Evolutionary conservation across 1,139 yeast genomes (phyloP).

Genomic region (Yarrowia galli): DNA sequence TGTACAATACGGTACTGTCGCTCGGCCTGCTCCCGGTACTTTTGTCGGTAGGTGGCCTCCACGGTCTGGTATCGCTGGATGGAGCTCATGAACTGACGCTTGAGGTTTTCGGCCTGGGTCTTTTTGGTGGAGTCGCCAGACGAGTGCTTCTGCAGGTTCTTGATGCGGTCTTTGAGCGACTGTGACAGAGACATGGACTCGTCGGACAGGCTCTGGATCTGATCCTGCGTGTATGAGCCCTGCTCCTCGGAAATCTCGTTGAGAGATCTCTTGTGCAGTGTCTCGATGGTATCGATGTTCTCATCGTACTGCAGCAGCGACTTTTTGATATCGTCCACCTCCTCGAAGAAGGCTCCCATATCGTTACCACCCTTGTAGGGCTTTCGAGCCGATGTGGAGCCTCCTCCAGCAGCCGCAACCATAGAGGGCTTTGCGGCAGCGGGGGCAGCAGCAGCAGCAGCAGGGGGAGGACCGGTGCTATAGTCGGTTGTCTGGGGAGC

Average conservation of each 20-base stretch:
- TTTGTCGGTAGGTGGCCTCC: conserved; percentile 86
- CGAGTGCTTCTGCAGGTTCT: conserved; percentile 75
- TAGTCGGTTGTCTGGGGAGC: conserved; percentile 7
- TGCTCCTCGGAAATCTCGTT: conserved; percentile 83
- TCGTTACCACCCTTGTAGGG: conserved; percentile 51
- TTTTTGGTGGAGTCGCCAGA: conserved; percentile 76
- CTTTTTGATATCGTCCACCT: conserved; percentile 80
- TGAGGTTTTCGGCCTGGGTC: conserved; percentile 88
- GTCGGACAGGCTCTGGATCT: conserved; percentile 75
- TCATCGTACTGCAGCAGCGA: conserved; percentile 81
- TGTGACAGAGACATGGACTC: conserved; percentile 83
- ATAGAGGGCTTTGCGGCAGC: conserved; percentile 16
- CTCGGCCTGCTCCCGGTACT: conserved; percentile 86
- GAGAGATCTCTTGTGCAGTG: conserved; percentile 79
- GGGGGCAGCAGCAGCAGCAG: conserved; percentile 30
- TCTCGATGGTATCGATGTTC: conserved; percentile 77
- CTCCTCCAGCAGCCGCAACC: conserved; percentile 20
- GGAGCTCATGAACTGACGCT: conserved; percentile 82
- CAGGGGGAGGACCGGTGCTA: conserved; percentile 1
- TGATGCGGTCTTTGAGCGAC: conserved; percentile 76
- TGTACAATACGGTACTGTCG: conserved; percentile 92
- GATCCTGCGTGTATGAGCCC: conserved; percentile 72
- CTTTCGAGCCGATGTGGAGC: not conserved
- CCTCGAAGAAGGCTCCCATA: conserved; percentile 80
- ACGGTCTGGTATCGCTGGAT: conserved; percentile 87